Conservation (phyloP, 805 yeast genomes). For the Cyberlindnera maritima region DNA sequence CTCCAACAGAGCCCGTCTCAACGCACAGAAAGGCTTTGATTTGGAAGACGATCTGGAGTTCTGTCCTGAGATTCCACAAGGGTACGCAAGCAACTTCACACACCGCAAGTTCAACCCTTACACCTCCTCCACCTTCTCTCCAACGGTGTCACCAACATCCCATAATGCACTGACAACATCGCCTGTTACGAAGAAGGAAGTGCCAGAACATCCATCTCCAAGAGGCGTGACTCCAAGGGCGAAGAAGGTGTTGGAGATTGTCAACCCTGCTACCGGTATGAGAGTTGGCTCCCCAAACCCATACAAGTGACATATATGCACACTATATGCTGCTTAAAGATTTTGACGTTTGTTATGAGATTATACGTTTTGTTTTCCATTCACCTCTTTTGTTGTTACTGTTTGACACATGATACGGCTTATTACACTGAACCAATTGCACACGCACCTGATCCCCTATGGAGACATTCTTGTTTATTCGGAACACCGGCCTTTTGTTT, state of each 20-base stretch:
- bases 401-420: background rate
- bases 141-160: slow-evolving; percentile 39
- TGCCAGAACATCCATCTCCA: slow-evolving; percentile 30
- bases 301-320: slow-evolving; percentile 15
- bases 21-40: slow-evolving; percentile 59
- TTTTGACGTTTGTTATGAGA: slow-evolving; percentile 3
- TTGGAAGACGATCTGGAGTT: slow-evolving; percentile 62
- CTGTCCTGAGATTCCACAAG: slow-evolving; percentile 44
- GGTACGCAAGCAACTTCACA: slow-evolving; percentile 21
- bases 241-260: slow-evolving; percentile 58
- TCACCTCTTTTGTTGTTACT: background rate
- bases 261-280: slow-evolving; percentile 59
- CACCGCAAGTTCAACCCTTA: slow-evolving; percentile 63
- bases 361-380: background rate
- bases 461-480: too few species aligned
- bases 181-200: slow-evolving; percentile 23
- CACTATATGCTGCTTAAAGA: background rate
- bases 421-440: too few species aligned
- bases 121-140: slow-evolving; percentile 61
- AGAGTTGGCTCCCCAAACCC: slow-evolving; percentile 51
- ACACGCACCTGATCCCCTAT: too few species aligned
- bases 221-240: slow-evolving; percentile 52
- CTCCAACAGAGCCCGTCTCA: slow-evolving; percentile 51
- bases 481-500: too few species aligned
- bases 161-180: slow-evolving; percentile 24